Conservation (phyloP, 2,329 filamentous ascomycete species). For the Huntiella moniliformis region DNA sequence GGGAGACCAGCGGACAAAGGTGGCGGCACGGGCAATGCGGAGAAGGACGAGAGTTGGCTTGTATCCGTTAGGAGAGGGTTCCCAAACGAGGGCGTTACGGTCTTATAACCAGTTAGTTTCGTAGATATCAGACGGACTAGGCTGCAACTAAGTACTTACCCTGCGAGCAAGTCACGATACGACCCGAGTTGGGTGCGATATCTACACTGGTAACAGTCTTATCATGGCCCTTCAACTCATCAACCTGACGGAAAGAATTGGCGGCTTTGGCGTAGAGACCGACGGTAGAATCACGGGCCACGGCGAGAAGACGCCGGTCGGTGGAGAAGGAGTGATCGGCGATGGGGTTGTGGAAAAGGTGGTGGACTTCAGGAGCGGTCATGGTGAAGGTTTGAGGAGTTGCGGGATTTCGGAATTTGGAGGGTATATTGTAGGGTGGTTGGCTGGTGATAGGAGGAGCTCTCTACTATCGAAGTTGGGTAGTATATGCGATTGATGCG, state of each 20-base stretch:
- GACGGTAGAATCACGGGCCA: slow-evolving; percentile 75
- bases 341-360: slow-evolving; percentile 91
- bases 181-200: slow-evolving; percentile 74
- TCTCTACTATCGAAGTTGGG: slow-evolving; percentile 70
- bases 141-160: slow-evolving; percentile 29
- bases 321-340: slow-evolving; percentile 96
- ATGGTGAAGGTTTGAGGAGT: slow-evolving; percentile 26
- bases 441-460: slow-evolving; percentile 32
- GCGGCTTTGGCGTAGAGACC: slow-evolving; percentile 68
- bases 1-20: slow-evolving; percentile 92
- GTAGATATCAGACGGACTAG: not conserved
- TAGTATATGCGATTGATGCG: not conserved
- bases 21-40: slow-evolving; percentile 89
- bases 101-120: slow-evolving; percentile 33
- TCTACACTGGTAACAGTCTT: slow-evolving; percentile 94
- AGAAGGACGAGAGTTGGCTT: slow-evolving; percentile 94
- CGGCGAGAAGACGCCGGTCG: slow-evolving; percentile 72
- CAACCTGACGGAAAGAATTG: slow-evolving; percentile 61
- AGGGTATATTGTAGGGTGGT: not conserved
- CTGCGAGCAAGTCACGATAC: slow-evolving; percentile 95
- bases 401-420: slow-evolving; percentile 18
- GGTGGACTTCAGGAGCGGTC: slow-evolving; percentile 77
- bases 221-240: slow-evolving; percentile 90
- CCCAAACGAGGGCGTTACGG: slow-evolving; percentile 95
- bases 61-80: slow-evolving; percentile 78